A percentile compares a stretch with the other conserved stretches of the same genome.
These are phyloP conservation scores for Sclerotinia nivalis DNA, from an alignment of 2,329 filamentous ascomycete genomes.

Conservation along the genomic window DNA sequence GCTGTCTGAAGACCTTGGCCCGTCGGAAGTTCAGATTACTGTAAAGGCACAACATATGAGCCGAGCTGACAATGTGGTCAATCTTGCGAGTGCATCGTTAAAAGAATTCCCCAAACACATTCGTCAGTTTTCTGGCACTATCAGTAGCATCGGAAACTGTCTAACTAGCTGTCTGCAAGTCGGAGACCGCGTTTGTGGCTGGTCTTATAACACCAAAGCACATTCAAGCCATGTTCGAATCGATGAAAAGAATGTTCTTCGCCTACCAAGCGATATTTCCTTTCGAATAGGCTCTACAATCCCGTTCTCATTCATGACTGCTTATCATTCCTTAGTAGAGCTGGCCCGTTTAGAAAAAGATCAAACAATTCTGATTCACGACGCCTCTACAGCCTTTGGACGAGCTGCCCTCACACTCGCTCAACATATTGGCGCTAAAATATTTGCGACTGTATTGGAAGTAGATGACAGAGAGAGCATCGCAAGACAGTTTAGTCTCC, in stretches of 20 bases:
- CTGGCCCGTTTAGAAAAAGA: constrained; percentile 32
- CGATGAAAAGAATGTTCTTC: constrained; percentile 29
- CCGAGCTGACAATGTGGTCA: background rate
- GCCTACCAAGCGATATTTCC: constrained; percentile 27
- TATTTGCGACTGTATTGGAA: constrained; percentile 37
- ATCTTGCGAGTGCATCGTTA: background rate
- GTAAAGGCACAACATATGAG: background rate
- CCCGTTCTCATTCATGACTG: constrained; percentile 35
- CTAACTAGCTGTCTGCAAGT: background rate
- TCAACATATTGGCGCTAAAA: constrained; percentile 30
- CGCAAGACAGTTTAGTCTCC: background rate
- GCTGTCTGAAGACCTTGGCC: background rate
- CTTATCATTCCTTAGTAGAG: constrained; percentile 34
- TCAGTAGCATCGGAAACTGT: background rate
- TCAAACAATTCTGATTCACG: constrained; percentile 43
- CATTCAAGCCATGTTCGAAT: constrained; percentile 27
- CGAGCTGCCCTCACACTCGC: constrained; percentile 42
- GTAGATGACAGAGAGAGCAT: constrained; percentile 31
- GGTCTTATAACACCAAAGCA: background rate
- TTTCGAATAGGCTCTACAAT: constrained; percentile 34
- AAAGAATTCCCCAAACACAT: background rate
- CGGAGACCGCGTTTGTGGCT: background rate
- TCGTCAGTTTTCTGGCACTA: background rate
- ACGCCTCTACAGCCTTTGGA: constrained; percentile 41
- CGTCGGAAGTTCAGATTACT: background rate